phyloP scores from a whole-genome alignment of 2,329 filamentous ascomycete species.

The Stemphylium vesicarium region DNA sequence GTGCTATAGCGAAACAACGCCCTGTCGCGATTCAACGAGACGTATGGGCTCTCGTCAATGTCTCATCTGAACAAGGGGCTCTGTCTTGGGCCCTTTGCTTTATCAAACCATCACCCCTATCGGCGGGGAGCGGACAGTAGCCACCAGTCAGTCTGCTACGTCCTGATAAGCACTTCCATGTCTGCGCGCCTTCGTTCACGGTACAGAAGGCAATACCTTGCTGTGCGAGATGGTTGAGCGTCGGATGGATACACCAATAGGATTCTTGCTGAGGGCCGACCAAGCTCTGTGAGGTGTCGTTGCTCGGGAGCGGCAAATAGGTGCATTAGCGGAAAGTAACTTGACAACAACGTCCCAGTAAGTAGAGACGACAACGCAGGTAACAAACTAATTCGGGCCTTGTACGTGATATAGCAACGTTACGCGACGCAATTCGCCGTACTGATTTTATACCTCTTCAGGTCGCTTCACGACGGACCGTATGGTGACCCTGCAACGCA shows the following conservation, averaged over 20 bases:
- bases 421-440: neutral
- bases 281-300: neutral
- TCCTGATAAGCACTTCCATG: neutral
- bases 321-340: neutral
- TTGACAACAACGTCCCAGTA: constrained; percentile 6
- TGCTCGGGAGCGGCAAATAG: constrained; percentile 2
- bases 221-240: neutral
- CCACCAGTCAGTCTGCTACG: constrained; percentile 1
- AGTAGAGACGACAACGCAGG: constrained; percentile 4
- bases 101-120: constrained; percentile 1
- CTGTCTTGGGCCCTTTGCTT: constrained; percentile 1
- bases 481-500: constrained; percentile 2
- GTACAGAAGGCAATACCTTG: neutral
- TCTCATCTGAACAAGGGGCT: neutral
- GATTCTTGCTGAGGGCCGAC: neutral
- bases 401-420: neutral
- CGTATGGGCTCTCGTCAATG: neutral
- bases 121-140: neutral
- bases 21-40: neutral
- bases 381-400: neutral
- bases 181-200: neutral
- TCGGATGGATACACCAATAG: neutral
- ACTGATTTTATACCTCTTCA: constrained; percentile 1
- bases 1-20: neutral
- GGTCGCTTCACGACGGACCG: constrained; percentile 3